phyloP scores from a whole-genome alignment of 1,284 basidiomycete species.

The Leccinum pachyderme region DNA sequence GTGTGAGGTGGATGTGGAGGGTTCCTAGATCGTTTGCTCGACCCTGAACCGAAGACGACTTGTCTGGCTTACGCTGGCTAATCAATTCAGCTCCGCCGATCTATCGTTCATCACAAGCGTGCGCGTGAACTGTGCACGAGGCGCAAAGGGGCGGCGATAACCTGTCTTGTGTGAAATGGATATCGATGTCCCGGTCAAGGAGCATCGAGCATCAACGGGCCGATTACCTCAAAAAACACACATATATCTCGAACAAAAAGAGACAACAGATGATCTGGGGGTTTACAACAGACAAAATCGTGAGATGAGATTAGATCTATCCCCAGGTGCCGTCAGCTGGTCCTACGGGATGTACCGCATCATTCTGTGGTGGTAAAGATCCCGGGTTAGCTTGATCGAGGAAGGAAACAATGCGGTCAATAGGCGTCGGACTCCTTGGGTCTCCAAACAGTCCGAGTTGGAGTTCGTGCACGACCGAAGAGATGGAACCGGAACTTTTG shows the following conservation, averaged over 20 bases:
- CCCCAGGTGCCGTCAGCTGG: constrained; percentile 4
- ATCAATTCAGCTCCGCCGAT: background rate
- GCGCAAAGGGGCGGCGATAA: background rate
- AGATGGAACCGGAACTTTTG: constrained; percentile 22
- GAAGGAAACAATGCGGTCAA: constrained; percentile 29
- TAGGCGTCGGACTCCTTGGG: constrained; percentile 22
- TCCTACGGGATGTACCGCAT: constrained; percentile 2
- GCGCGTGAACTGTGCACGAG: background rate
- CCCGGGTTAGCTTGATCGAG: constrained; percentile 28
- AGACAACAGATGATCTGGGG: background rate
- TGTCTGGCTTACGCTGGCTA: background rate
- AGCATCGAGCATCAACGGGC: background rate
- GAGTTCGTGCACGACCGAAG: constrained; percentile 31
- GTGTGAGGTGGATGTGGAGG: background rate
- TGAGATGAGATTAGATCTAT: background rate
- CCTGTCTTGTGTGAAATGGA: background rate
- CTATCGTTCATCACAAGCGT: background rate
- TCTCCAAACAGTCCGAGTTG: constrained; percentile 27
- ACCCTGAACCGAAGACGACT: background rate
- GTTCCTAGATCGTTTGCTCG: background rate
- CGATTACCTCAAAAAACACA: background rate
- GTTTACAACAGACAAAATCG: background rate
- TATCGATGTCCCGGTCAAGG: background rate
- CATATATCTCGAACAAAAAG: background rate
- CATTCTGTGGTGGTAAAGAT: background rate